These are phyloP conservation scores for Penicillium crystallinum DNA, from an alignment of 495 filamentous ascomycete genomes.

Conservation along the genomic window DNA sequence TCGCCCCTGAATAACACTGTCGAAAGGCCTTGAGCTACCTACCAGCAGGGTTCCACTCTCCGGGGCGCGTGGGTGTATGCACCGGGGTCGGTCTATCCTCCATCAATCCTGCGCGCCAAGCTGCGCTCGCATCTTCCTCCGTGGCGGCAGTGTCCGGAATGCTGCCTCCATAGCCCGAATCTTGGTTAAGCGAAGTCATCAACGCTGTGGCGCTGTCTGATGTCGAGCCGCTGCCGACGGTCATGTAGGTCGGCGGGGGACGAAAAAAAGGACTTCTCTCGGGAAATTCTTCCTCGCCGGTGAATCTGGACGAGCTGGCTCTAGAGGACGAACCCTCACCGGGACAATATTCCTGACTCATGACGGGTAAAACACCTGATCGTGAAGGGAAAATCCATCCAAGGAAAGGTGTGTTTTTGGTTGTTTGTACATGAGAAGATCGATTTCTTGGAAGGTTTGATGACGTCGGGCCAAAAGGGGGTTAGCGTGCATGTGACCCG, in stretches of 20 bases:
- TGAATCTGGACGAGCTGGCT: slow-evolving; percentile 33
- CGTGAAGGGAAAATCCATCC: slow-evolving; percentile 13
- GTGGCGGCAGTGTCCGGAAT: slow-evolving; percentile 46
- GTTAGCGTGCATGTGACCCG: slow-evolving; percentile 28
- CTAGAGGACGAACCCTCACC: slow-evolving; percentile 38
- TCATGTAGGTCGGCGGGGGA: slow-evolving; percentile 68
- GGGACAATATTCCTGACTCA: slow-evolving; percentile 70
- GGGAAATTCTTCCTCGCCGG: slow-evolving; percentile 24
- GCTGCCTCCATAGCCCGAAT: slow-evolving; percentile 90
- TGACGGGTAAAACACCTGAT: slow-evolving; percentile 31
- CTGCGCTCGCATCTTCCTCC: slow-evolving; percentile 38
- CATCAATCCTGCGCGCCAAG: slow-evolving; percentile 57
- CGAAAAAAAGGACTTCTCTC: slow-evolving; percentile 29
- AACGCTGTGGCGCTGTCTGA: slow-evolving; percentile 68
- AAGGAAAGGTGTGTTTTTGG: slow-evolving; percentile 5
- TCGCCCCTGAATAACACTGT: neutral
- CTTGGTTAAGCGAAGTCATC: slow-evolving; percentile 66
- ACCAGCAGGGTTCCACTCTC: slow-evolving; percentile 46
- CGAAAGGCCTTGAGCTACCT: slow-evolving; percentile 1
- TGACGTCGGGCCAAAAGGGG: slow-evolving; percentile 19
- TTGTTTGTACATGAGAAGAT: slow-evolving; percentile 16
- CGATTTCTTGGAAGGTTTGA: slow-evolving; percentile 16
- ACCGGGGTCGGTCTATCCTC: slow-evolving; percentile 61
- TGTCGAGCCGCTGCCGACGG: slow-evolving; percentile 75
- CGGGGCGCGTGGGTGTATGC: slow-evolving; percentile 49